phyloP scores from a whole-genome alignment of 78 protist species.

The Dictyostelium firmibasis region DNA sequence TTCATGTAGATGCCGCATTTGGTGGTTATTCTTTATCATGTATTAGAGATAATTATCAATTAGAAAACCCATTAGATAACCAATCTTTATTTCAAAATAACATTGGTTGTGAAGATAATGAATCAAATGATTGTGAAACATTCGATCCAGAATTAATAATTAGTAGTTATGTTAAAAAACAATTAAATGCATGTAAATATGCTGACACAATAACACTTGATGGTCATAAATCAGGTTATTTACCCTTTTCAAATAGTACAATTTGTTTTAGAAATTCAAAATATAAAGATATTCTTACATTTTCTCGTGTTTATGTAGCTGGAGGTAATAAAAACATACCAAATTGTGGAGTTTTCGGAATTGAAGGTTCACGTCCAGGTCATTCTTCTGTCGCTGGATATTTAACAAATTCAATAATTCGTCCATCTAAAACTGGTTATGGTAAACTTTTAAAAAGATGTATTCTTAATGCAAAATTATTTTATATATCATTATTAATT shows the following conservation, averaged over 20 bases:
- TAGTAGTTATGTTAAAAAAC: neutral
- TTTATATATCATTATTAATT: neutral
- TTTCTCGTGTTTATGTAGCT: neutral
- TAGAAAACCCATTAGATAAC: neutral
- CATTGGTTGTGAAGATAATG: no score
- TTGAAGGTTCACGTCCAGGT: neutral
- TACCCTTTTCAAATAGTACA: neutral
- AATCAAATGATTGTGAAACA: no score
- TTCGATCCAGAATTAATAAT: neutral
- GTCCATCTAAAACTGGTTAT: neutral
- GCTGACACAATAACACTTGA: neutral
- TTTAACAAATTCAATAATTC: neutral
- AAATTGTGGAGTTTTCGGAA: neutral
- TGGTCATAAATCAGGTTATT: neutral
- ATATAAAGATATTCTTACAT: neutral
- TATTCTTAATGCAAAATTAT: neutral
- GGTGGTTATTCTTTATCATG: neutral
- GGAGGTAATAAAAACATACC: neutral
- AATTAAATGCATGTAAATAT: neutral
- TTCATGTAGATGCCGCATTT: slow-evolving; percentile 14
- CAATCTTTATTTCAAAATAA: neutral
- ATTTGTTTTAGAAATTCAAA: neutral
- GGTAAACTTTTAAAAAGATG: neutral
- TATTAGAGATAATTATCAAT: neutral
- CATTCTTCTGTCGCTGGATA: neutral